A percentile compares a stretch with the other conserved stretches of the same genome.
These are phyloP conservation scores for Hamigera avellanea DNA, from an alignment of 495 filamentous ascomycete species.

Conservation along the genomic window DNA sequence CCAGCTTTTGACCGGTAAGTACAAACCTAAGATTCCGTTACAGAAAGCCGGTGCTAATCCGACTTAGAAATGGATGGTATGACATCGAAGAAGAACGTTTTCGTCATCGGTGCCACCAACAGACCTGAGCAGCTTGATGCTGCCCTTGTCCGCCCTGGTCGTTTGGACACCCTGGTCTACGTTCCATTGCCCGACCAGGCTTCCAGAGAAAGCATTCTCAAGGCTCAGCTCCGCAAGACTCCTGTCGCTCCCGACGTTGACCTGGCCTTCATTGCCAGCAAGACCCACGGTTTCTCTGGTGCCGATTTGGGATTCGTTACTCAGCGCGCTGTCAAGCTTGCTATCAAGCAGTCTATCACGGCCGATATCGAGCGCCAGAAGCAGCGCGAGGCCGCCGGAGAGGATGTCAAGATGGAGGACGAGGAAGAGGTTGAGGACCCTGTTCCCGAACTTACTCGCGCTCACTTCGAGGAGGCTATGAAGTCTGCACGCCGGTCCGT, in stretches of 20 bases:
- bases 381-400: conserved; percentile 76
- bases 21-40: conserved; percentile 4
- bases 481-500: conserved; percentile 83
- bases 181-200: conserved; percentile 88
- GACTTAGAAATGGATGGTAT: conserved; percentile 92
- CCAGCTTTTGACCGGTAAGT: conserved; percentile 91
- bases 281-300: conserved; percentile 98
- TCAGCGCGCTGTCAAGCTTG: conserved; percentile 96
- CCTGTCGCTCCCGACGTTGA: conserved; percentile 83
- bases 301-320: conserved; percentile 98
- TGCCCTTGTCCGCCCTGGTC: conserved; percentile 92
- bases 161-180: conserved; percentile 97
- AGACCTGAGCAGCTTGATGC: conserved; percentile 96
- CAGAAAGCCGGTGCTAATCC: conserved; percentile 28
- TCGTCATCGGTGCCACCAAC: conserved; percentile 98
- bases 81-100: conserved; percentile 99
- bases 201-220: conserved; percentile 79
- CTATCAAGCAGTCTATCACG: conserved; percentile 94
- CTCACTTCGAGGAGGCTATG: conserved; percentile 99
- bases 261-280: conserved; percentile 82
- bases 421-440: conserved; percentile 73
- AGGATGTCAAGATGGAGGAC: conserved; percentile 68
- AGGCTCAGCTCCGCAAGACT: conserved; percentile 96
- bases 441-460: conserved; percentile 90
- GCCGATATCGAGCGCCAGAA: conserved; percentile 80